phyloP scores from a whole-genome alignment of 805 yeast species.

The Starmerella cellae region DNA sequence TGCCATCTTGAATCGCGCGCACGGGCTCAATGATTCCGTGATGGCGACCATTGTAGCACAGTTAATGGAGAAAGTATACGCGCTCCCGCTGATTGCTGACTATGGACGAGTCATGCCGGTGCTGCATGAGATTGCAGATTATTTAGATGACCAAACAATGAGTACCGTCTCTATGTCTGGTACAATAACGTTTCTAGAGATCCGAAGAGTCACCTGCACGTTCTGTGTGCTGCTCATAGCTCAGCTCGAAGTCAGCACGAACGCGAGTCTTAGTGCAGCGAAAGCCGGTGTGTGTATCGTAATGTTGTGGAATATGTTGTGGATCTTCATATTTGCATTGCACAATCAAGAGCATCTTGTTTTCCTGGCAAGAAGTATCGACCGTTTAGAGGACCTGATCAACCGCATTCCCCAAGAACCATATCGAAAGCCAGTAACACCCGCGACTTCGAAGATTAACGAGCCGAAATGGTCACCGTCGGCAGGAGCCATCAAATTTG shows the following conservation, averaged over 20 bases:
- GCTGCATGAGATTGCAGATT: not conserved
- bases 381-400: slow-evolving; percentile 29
- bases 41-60: slow-evolving; percentile 30
- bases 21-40: not conserved
- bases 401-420: slow-evolving; percentile 1
- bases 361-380: slow-evolving; percentile 47
- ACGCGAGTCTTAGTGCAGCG: not conserved
- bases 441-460: not conserved
- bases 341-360: slow-evolving; percentile 42
- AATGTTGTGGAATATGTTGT: not conserved
- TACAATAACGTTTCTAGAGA: not conserved
- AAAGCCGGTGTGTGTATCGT: slow-evolving; percentile 1
- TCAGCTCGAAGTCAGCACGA: not conserved
- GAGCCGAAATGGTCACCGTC: slow-evolving; percentile 43
- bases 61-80: slow-evolving; percentile 4
- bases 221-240: not conserved
- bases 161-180: not conserved
- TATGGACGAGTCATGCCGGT: not conserved
- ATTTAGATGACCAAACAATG: slow-evolving; percentile 1
- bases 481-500: slow-evolving; percentile 42
- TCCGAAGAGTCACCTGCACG: not conserved
- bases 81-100: slow-evolving; percentile 1
- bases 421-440: not conserved
- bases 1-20: not conserved
- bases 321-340: not conserved